A percentile compares a stretch with the other conserved stretches of the same genome.
Evolutionary conservation across 2,329 filamentous ascomycete genomes (phyloP).

Genomic region (Paramyrothecium roridum): DNA sequence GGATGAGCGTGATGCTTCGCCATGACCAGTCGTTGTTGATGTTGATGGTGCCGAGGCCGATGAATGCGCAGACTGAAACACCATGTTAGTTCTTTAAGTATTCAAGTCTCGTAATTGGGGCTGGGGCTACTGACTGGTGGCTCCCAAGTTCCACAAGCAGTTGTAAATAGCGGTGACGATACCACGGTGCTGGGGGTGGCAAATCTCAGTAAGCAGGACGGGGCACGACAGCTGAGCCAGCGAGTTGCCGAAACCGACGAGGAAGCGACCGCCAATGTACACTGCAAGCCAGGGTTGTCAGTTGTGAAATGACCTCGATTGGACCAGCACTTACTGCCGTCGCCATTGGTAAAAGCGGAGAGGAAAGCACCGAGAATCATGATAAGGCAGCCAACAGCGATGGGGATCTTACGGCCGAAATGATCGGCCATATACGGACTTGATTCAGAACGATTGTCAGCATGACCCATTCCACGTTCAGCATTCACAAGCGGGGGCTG

Average conservation of each 20-base stretch:
- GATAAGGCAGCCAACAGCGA: slow-evolving; percentile 50
- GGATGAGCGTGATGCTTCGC: slow-evolving; percentile 1
- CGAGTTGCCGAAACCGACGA: slow-evolving; percentile 52
- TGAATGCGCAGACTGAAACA: background rate
- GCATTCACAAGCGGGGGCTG: too few species aligned
- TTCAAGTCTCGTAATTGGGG: too few species aligned
- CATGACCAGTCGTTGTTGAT: slow-evolving; percentile 2
- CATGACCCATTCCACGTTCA: background rate
- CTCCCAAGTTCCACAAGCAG: slow-evolving; percentile 36
- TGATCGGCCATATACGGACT: slow-evolving; percentile 51
- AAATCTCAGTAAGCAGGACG: slow-evolving; percentile 40
- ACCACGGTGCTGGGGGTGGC: slow-evolving; percentile 38
- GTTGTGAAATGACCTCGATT: background rate
- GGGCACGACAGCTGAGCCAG: slow-evolving; percentile 39
- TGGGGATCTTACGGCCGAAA: slow-evolving; percentile 49
- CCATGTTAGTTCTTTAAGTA: too few species aligned
- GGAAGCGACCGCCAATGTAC: slow-evolving; percentile 43
- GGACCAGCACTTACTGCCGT: slow-evolving; percentile 20
- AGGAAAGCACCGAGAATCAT: slow-evolving; percentile 55
- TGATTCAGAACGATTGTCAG: background rate
- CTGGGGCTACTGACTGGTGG: slow-evolving; percentile 22
- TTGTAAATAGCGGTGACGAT: slow-evolving; percentile 32
- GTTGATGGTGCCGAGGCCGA: slow-evolving; percentile 3
- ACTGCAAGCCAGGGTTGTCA: background rate
- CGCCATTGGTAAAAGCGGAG: slow-evolving; percentile 47